These are phyloP conservation scores for Tricholoma sp. DNA, from an alignment of 768 basidiomycete species.

Conservation along the genomic window DNA sequence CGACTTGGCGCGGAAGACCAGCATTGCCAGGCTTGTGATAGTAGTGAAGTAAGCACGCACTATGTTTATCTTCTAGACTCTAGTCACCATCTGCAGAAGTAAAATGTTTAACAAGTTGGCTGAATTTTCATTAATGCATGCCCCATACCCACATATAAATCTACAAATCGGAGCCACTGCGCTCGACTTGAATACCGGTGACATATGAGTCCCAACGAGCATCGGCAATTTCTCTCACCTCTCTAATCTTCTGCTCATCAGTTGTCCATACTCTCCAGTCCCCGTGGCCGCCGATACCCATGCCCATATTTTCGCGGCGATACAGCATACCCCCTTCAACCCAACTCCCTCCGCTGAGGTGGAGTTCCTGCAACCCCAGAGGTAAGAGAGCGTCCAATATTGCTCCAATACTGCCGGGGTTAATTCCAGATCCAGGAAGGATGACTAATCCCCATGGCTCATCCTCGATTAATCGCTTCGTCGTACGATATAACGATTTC, in stretches of 20 bases:
- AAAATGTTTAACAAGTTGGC: neutral
- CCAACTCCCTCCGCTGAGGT: conserved; percentile 73
- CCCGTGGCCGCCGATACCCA: conserved; percentile 49
- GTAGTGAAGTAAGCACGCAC: neutral
- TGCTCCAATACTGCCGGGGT: conserved; percentile 42
- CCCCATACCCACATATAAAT: neutral
- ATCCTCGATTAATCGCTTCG: conserved; percentile 30
- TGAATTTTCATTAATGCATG: neutral
- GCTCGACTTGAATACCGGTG: neutral
- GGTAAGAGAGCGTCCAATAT: conserved; percentile 50
- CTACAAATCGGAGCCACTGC: neutral
- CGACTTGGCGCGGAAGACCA: conserved; percentile 36
- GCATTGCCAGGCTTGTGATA: conserved; percentile 57
- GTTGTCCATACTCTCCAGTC: conserved; percentile 75
- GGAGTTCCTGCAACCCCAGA: conserved; percentile 60
- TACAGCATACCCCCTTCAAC: conserved; percentile 45
- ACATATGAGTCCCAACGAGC: conserved; percentile 21
- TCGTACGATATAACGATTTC: conserved; percentile 32
- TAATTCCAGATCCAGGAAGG: conserved; percentile 77
- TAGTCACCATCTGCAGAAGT: neutral
- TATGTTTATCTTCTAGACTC: neutral
- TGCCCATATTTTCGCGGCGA: conserved; percentile 57
- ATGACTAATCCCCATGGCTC: conserved; percentile 41
- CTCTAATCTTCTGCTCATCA: conserved; percentile 42
- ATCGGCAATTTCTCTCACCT: conserved; percentile 48